Evolutionary conservation across 164 flowering plant species (phyloP).

Genomic region (Akebia trifoliata): DNA sequence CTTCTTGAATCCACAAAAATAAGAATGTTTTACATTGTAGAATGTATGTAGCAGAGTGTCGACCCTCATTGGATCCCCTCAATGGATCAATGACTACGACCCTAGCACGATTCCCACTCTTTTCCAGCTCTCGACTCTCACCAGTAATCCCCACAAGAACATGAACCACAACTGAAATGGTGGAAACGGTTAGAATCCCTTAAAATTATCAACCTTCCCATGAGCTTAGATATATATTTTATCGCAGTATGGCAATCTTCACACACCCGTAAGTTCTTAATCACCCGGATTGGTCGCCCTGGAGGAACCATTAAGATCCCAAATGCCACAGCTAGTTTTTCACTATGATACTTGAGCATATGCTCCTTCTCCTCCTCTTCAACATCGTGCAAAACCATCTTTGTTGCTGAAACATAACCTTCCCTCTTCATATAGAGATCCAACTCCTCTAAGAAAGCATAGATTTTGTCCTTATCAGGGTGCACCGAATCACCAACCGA

Average conservation of each 20-base stretch:
- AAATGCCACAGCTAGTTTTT: conserved; percentile 84
- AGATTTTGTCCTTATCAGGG: conserved; percentile 58
- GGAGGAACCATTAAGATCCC: conserved; percentile 65
- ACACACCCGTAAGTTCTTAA: conserved; percentile 86
- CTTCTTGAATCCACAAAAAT: background rate
- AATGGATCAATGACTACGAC: background rate
- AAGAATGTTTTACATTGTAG: too few species aligned
- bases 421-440: conserved; percentile 52
- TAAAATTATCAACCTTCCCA: conserved; percentile 57
- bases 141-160: conserved; percentile 97
- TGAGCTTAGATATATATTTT: conserved; percentile 67
- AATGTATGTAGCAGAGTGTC: too few species aligned
- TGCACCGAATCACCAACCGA: conserved; percentile 70
- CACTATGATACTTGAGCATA: conserved; percentile 87
- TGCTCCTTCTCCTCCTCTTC: conserved; percentile 92
- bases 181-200: conserved; percentile 87
- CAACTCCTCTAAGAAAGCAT: conserved; percentile 68
- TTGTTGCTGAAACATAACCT: conserved; percentile 65
- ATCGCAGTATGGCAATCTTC: conserved; percentile 86
- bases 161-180: conserved; percentile 65
- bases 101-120: background rate
- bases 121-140: conserved; percentile 20
- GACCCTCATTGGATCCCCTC: background rate
- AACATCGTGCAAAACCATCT: conserved; percentile 81
- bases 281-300: conserved; percentile 81